Conservation (phyloP, 805 yeast genomes). For the Wickerhamiella parazyma region DNA sequence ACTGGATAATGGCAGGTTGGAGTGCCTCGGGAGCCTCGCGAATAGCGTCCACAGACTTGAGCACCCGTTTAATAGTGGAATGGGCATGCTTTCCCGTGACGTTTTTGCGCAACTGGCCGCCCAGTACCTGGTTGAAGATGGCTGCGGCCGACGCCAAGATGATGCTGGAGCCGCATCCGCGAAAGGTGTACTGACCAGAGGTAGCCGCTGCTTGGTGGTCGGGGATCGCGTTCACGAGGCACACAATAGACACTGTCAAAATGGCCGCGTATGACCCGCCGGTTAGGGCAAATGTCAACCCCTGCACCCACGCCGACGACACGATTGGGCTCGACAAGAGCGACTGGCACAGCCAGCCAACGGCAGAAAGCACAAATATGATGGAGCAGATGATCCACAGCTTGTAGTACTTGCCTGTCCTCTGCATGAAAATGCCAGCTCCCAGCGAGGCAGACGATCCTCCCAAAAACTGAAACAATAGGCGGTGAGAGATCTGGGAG, state of each 20-base stretch:
- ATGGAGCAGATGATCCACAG: constrained; percentile 34
- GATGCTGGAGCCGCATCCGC: constrained; percentile 72
- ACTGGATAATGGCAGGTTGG: constrained; percentile 29
- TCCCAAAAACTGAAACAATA: constrained; percentile 44
- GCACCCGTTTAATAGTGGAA: constrained; percentile 29
- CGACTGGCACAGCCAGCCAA: constrained; percentile 24
- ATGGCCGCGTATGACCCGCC: constrained; percentile 56
- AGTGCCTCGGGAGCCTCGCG: constrained; percentile 34
- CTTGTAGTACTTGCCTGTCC: constrained; percentile 49
- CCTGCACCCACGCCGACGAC: constrained; percentile 41
- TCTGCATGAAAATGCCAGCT: constrained; percentile 53
- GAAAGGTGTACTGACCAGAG: constrained; percentile 75
- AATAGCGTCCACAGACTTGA: constrained; percentile 39
- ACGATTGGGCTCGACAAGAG: constrained; percentile 36
- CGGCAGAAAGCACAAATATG: constrained; percentile 35
- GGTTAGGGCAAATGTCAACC: constrained; percentile 29
- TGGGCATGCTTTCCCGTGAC: constrained; percentile 35
- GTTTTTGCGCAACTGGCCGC: constrained; percentile 19
- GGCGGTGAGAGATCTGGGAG: constrained; percentile 59
- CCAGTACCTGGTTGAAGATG: constrained; percentile 42
- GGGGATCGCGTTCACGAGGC: constrained; percentile 52
- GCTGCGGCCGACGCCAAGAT: constrained; percentile 65
- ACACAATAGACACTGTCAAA: constrained; percentile 57
- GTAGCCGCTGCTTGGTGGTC: constrained; percentile 77
- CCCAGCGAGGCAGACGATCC: constrained; percentile 53